Percentiles rank a stretch among this genome's conserved stretches.
phyloP scores from a whole-genome alignment of 495 filamentous ascomycete genomes.

The Patellaria atrata region DNA sequence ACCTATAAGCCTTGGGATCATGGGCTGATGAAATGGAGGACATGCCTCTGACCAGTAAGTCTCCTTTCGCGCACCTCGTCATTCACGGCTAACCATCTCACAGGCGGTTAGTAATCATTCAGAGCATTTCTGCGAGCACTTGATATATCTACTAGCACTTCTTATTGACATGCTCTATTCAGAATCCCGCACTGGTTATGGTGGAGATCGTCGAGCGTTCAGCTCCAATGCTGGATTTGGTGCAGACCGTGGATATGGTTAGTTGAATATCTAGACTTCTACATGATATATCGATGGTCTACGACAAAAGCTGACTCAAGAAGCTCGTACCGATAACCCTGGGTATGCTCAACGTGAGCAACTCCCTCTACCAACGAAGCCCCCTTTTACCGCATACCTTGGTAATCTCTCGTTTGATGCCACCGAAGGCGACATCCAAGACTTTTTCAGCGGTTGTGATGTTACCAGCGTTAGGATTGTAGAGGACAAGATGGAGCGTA shows the following conservation, averaged over 20 bases:
- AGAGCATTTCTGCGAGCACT: not conserved
- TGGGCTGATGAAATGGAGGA: conserved; percentile 99
- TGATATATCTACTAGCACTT: not conserved
- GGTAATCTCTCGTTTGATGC: conserved; percentile 94
- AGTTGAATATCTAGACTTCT: no score
- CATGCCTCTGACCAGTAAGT: conserved; percentile 55
- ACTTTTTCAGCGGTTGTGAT: conserved; percentile 72
- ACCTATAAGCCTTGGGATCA: conserved; percentile 59
- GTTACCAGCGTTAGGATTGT: conserved; percentile 87
- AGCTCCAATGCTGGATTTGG: conserved; percentile 34
- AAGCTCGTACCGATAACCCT: no score
- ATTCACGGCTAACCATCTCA: conserved; percentile 12
- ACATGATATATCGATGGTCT: no score
- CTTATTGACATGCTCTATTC: not conserved
- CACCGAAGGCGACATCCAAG: conserved; percentile 59
- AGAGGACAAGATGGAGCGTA: conserved; percentile 79
- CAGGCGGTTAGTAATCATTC: conserved; percentile 25
- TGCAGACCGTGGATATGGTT: conserved; percentile 27
- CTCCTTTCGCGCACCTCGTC: conserved; percentile 11
- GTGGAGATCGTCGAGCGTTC: conserved; percentile 33
- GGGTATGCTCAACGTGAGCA: conserved; percentile 48
- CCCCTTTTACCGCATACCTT: conserved; percentile 88
- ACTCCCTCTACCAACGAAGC: conserved; percentile 75
- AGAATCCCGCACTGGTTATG: conserved; percentile 26
- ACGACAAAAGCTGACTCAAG: no score